Conservation (phyloP, 1,284 basidiomycete genomes). For the Naganishia cerealis region DNA sequence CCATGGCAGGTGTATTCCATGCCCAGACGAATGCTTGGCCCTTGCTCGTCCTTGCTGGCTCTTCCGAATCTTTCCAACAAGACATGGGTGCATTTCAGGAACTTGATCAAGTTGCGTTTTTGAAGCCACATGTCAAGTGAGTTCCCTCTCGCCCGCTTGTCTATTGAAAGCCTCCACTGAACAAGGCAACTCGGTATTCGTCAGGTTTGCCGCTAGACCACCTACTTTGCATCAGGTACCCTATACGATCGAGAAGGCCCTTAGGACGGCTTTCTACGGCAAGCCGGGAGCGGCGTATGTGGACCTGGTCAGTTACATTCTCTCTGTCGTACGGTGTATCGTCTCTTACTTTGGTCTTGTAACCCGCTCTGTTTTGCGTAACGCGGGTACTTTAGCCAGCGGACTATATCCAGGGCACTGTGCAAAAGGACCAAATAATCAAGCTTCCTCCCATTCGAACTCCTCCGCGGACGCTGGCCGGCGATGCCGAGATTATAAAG, state of each 20-base stretch:
- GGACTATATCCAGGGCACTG: slow-evolving; percentile 35
- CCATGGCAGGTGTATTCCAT: slow-evolving; percentile 36
- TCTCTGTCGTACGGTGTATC: background rate
- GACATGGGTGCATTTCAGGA: slow-evolving; percentile 38
- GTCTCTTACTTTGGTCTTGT: background rate
- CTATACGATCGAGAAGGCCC: slow-evolving; percentile 34
- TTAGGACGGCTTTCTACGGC: slow-evolving; percentile 34
- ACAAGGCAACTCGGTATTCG: background rate
- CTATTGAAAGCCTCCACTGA: background rate
- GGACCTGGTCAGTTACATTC: slow-evolving; percentile 33
- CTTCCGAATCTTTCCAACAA: slow-evolving; percentile 36
- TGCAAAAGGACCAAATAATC: slow-evolving; percentile 6
- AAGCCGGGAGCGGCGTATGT: slow-evolving; percentile 37
- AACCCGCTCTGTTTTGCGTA: background rate
- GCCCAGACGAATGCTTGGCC: slow-evolving; percentile 36
- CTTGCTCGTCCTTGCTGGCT: slow-evolving; percentile 36
- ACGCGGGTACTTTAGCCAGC: slow-evolving; percentile 32
- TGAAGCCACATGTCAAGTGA: slow-evolving; percentile 35
- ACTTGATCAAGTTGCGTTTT: slow-evolving; percentile 35
- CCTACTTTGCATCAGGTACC: slow-evolving; percentile 34
- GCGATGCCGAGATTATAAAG: slow-evolving; percentile 19
- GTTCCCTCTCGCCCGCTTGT: background rate
- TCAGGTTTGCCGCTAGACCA: slow-evolving; percentile 35
- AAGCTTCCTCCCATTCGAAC: slow-evolving; percentile 18
- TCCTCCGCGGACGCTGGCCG: slow-evolving; percentile 23